Base-by-base conservation (phyloP, 73 alveolate species). In the Breviolum minutum region DNA sequence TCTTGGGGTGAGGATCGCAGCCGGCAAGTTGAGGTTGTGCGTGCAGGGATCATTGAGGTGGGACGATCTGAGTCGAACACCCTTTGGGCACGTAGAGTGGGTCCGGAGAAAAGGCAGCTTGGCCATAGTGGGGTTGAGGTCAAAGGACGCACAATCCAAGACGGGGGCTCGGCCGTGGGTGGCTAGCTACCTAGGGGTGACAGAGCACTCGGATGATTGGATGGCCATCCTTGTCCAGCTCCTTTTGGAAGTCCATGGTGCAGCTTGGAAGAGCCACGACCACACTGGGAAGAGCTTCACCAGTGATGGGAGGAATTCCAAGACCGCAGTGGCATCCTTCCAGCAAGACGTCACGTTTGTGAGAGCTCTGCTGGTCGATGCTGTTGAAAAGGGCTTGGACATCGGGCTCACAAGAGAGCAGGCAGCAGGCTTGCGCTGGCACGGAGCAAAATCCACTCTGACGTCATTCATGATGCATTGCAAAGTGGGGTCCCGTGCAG, bases 401-500 rank as follows among this genome's bases (percentile, higher is more conserved):
- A 24, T 48, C 12, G 91, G 91, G 70, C 32, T 82, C 73, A 13
- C 48, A 0, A 13, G 17, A 71, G 24, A 32, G 73, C 73, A 82
- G 73, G 11, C 14, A 9, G 54, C 6, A 29, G 22, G 14, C 32
- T 40, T 82, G 24, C 22, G 91, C 1, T 85, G 94, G 94, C 94
- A 85, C n/a, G 94, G 94, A 13, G 77, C 80, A 17, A 85, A 85
- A 16, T 76, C 94, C 62, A 85, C 94, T 62, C 6, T 85, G 77
- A 24, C 94, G 17, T 24, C 62, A 54, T 8, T 54, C 48, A 85
- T 85, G 94, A 76, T 62, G 63, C 74, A 54, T 62, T 62, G 60
- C n/a, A 40, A 32, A 30, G 22, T 85, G 14, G 30, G 29, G 10
- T 63, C 61, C 29, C 12, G 62, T 7, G 68, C 94, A 20, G 94